Percentiles rank a stretch among this genome's conserved stretches.
These are phyloP conservation scores for Fraxinus angustifolia DNA, from an alignment of 305 asterid genomes.

Conservation along the genomic window DNA sequence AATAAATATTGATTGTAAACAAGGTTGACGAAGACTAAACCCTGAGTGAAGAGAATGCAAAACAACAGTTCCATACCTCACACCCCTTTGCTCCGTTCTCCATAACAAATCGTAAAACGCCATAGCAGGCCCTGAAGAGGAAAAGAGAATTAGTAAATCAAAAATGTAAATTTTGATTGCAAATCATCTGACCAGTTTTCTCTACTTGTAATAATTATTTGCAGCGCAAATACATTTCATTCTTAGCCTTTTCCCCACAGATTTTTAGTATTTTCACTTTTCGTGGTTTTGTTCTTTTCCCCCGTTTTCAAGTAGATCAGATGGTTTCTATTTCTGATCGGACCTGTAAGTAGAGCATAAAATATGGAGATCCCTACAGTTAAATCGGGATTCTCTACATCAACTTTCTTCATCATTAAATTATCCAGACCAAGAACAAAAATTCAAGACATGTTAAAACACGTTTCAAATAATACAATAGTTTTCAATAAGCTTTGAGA, in stretches of 20 bases:
- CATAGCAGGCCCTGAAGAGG: conserved; percentile 36
- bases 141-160: background rate
- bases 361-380: background rate
- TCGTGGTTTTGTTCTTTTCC: background rate
- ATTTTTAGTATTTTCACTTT: background rate
- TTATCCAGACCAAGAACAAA: background rate
- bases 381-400: background rate
- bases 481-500: background rate
- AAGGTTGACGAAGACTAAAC: background rate
- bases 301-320: background rate
- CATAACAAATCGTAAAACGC: conserved; percentile 42
- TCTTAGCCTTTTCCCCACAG: background rate
- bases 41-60: background rate
- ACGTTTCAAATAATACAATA: background rate
- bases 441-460: background rate
- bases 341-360: background rate
- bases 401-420: background rate
- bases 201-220: background rate
- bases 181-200: background rate
- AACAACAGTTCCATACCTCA: conserved; percentile 27
- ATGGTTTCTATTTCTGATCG: background rate
- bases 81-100: conserved; percentile 42
- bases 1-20: background rate
- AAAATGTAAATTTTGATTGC: background rate
- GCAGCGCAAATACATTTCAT: background rate